Conservation (phyloP, 768 basidiomycete species). For the Rhizopogon roseolus region DNA sequence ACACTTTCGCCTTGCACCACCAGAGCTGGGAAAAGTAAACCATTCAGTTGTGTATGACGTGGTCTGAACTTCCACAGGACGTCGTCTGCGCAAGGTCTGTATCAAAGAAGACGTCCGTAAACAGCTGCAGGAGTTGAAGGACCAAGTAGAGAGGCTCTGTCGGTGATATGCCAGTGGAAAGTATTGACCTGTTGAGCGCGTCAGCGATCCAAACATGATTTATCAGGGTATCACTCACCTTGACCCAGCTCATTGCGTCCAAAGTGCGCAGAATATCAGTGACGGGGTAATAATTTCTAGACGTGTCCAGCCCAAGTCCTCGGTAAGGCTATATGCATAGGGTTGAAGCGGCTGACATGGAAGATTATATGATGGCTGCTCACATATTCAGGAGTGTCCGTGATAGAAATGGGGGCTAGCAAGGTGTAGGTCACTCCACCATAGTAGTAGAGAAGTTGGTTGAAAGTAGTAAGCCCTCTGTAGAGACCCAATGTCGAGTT, state of each 20-base stretch:
- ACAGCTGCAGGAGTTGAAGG: too few species aligned
- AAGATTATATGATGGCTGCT: constrained; percentile 6
- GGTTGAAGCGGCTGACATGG: not conserved
- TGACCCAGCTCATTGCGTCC: constrained; percentile 50
- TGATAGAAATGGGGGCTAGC: constrained; percentile 35
- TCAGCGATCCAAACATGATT: not conserved
- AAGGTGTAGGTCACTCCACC: constrained; percentile 31
- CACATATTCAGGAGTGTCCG: constrained; percentile 46
- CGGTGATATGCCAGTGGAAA: constrained; percentile 84
- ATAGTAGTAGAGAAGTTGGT: constrained; percentile 45
- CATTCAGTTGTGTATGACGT: too few species aligned
- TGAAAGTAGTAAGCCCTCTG: constrained; percentile 52
- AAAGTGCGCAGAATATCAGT: constrained; percentile 37
- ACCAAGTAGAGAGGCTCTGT: too few species aligned
- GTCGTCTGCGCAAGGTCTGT: too few species aligned
- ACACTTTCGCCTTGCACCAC: too few species aligned
- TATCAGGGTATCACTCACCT: constrained; percentile 21
- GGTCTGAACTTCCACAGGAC: too few species aligned
- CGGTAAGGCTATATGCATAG: constrained; percentile 28
- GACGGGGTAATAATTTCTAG: constrained; percentile 39
- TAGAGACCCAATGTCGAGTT: constrained; percentile 46
- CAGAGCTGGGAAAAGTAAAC: too few species aligned
- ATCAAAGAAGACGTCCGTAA: too few species aligned
- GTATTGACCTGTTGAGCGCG: constrained; percentile 49
- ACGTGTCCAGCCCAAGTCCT: constrained; percentile 41